Percentiles rank a stretch among this genome's conserved stretches.
phyloP scores from a whole-genome alignment of 208 protist genomes.

The Vickermania spadyakhi region DNA sequence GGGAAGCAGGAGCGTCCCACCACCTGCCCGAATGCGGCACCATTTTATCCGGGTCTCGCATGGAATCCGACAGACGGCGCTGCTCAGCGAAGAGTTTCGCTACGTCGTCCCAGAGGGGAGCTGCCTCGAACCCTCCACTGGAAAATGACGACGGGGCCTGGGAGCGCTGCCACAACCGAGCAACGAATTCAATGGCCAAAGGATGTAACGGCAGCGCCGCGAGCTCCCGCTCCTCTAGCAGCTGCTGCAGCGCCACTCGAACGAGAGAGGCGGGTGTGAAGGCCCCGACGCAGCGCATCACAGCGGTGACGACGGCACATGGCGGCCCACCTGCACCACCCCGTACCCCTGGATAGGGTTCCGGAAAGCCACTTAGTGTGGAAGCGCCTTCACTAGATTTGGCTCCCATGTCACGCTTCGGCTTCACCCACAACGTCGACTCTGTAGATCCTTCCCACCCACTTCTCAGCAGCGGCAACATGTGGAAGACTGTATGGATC shows the following conservation, averaged over 20 bases:
- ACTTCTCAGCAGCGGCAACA: background rate
- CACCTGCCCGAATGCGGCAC: no score
- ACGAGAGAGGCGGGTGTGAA: background rate
- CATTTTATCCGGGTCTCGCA: no score
- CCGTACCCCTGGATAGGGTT: background rate
- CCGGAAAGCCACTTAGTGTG: background rate
- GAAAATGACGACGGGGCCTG: no score
- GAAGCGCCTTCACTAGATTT: background rate
- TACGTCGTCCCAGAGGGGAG: no score
- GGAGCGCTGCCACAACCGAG: background rate
- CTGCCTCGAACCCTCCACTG: no score
- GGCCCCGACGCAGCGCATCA: background rate
- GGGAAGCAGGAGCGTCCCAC: no score
- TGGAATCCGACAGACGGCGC: no score
- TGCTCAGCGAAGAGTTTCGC: no score
- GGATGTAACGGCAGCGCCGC: background rate
- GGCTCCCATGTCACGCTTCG: background rate
- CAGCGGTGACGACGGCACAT: background rate
- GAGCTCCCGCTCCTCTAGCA: slow-evolving; percentile 3
- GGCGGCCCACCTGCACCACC: no score
- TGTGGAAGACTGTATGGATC: background rate
- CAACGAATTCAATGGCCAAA: background rate
- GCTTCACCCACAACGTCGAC: background rate
- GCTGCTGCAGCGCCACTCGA: slow-evolving; percentile 10
- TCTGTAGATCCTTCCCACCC: background rate